These are phyloP conservation scores for Acacia melanoxylon DNA, from an alignment of 306 rosid genomes.

Conservation along the genomic window DNA sequence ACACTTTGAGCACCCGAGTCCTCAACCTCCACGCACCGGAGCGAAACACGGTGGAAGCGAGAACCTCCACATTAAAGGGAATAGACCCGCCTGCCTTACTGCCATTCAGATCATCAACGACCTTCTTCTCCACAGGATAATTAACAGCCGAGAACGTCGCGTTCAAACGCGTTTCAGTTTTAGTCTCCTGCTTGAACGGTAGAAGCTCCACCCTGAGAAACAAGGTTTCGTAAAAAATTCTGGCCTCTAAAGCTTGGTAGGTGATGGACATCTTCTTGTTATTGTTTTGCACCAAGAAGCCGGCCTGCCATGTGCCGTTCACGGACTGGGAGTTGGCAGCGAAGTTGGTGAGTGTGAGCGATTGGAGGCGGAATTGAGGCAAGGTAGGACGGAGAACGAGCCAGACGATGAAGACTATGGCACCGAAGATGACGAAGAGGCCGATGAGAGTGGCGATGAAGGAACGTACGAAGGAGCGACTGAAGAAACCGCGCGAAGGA, in stretches of 20 bases:
- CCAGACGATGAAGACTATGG: slow-evolving; percentile 57
- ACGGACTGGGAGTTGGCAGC: slow-evolving; percentile 45
- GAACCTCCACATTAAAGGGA: slow-evolving; percentile 51
- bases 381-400: slow-evolving; percentile 82
- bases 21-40: slow-evolving; percentile 77
- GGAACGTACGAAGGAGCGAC: slow-evolving; percentile 59
- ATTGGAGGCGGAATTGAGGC: slow-evolving; percentile 56
- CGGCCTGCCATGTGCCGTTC: slow-evolving; percentile 58
- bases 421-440: slow-evolving; percentile 54
- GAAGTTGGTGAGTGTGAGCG: slow-evolving; percentile 54
- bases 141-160: slow-evolving; percentile 47
- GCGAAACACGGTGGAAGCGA: slow-evolving; percentile 54
- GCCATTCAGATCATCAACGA: slow-evolving; percentile 27
- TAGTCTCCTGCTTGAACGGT: slow-evolving; percentile 61
- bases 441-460: slow-evolving; percentile 57
- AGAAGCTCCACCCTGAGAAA: slow-evolving; percentile 27
- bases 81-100: slow-evolving; percentile 45
- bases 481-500: slow-evolving; percentile 10
- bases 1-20: slow-evolving; percentile 54
- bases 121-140: slow-evolving; percentile 23
- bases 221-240: slow-evolving; percentile 29
- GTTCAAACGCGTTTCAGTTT: slow-evolving; percentile 34
- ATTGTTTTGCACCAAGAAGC: slow-evolving; percentile 55
- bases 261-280: slow-evolving; percentile 69
- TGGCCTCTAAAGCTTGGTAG: slow-evolving; percentile 46